A percentile compares a stretch with the other conserved stretches of the same genome.
Conservation (phyloP, 1,284 basidiomycete species). For the Abortiporus biennis region DNA sequence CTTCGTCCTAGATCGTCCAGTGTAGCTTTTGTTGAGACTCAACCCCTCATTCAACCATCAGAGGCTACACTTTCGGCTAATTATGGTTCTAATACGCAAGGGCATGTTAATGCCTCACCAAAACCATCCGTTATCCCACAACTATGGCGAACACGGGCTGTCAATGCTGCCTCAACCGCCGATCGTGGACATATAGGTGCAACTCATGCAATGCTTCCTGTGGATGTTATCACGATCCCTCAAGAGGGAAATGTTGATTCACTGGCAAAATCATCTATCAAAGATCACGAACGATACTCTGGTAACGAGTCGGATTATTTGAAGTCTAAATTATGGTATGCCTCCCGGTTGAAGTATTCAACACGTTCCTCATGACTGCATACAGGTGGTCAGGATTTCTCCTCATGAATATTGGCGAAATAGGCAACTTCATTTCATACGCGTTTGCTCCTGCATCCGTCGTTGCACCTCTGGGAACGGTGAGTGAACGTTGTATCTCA, state of each 20-base stretch:
- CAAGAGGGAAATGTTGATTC: constrained; percentile 2
- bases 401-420: constrained; percentile 89
- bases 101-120: background rate
- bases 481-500: constrained; percentile 33
- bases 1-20: background rate
- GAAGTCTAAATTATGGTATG: constrained; percentile 75
- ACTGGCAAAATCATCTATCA: constrained; percentile 4
- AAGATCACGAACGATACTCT: constrained; percentile 19
- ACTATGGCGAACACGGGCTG: constrained; percentile 10
- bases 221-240: constrained; percentile 17
- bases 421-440: constrained; percentile 89
- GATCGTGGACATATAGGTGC: constrained; percentile 18
- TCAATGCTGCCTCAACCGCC: constrained; percentile 10
- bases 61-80: background rate
- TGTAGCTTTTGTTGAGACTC: constrained; percentile 15
- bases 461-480: constrained; percentile 93
- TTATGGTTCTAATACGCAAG: background rate
- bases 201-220: constrained; percentile 21
- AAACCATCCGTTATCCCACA: constrained; percentile 7
- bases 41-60: constrained; percentile 1
- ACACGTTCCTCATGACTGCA: background rate
- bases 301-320: constrained; percentile 62
- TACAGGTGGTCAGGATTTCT: constrained; percentile 85
- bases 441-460: constrained; percentile 87
- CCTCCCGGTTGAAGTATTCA: background rate